Percentiles rank a stretch among this genome's conserved stretches.
phyloP scores from a whole-genome alignment of 495 filamentous ascomycete genomes.

The Margaritispora aquatica region DNA sequence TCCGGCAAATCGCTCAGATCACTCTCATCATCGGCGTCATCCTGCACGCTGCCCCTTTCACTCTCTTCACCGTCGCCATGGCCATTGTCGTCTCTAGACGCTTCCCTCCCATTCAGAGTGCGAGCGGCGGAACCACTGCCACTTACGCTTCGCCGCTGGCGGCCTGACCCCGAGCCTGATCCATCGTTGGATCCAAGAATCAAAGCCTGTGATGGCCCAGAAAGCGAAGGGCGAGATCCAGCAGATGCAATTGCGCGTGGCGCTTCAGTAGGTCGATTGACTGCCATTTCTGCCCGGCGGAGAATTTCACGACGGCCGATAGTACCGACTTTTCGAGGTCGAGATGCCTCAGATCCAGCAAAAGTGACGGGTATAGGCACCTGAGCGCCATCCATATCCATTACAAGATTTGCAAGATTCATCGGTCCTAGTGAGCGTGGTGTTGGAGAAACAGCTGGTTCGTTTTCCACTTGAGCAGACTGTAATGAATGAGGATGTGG shows the following conservation, averaged over 20 bases:
- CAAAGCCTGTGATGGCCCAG: slow-evolving; percentile 24
- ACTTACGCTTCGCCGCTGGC: slow-evolving; percentile 1
- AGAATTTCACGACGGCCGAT: slow-evolving; percentile 59
- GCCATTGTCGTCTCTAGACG: neutral
- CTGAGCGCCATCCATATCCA: slow-evolving; percentile 26
- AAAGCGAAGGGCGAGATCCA: slow-evolving; percentile 29
- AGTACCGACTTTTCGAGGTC: slow-evolving; percentile 44
- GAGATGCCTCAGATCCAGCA: slow-evolving; percentile 24
- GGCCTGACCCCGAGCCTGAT: neutral
- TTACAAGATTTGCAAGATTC: slow-evolving; percentile 49
- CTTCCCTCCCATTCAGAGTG: neutral
- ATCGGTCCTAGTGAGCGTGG: slow-evolving; percentile 28
- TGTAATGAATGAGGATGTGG: slow-evolving; percentile 12
- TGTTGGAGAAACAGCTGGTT: slow-evolving; percentile 7
- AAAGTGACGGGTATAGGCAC: slow-evolving; percentile 19
- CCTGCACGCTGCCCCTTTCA: slow-evolving; percentile 53
- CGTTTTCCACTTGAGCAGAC: slow-evolving; percentile 23
- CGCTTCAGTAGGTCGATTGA: slow-evolving; percentile 28
- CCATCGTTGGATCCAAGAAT: slow-evolving; percentile 15
- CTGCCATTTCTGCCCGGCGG: slow-evolving; percentile 53
- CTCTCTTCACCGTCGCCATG: slow-evolving; percentile 13
- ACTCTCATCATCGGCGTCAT: slow-evolving; percentile 75
- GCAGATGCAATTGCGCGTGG: slow-evolving; percentile 30
- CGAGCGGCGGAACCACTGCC: slow-evolving; percentile 11
- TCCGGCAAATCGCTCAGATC: slow-evolving; percentile 66